These are phyloP conservation scores for Lactarius sanguifluus DNA, from an alignment of 768 basidiomycete species.

Conservation along the genomic window DNA sequence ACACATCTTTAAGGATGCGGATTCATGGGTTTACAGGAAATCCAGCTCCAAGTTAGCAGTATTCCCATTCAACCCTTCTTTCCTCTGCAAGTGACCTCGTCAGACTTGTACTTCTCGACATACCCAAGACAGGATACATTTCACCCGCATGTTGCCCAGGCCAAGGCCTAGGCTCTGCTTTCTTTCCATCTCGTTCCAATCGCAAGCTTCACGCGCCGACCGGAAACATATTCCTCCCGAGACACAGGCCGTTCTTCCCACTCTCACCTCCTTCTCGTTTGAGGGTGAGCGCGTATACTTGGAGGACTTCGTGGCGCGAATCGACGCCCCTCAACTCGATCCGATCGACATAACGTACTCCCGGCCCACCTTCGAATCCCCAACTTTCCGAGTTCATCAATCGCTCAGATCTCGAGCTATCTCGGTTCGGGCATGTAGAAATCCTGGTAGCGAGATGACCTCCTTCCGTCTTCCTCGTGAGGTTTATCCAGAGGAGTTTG, in stretches of 20 bases:
- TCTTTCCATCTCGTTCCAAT: background rate
- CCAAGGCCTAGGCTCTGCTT: too few relatives aligned
- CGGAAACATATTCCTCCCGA: background rate
- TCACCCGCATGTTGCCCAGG: background rate
- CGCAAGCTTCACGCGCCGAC: too few relatives aligned
- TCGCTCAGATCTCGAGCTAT: background rate
- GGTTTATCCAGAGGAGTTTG: background rate
- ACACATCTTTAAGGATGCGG: too few relatives aligned
- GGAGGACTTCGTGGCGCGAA: background rate
- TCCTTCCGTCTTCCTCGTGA: background rate
- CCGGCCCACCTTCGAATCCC: background rate
- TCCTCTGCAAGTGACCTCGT: too few relatives aligned
- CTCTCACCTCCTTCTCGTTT: background rate
- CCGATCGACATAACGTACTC: too few relatives aligned
- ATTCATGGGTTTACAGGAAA: too few relatives aligned
- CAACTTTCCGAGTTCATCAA: background rate
- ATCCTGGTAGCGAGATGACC: background rate
- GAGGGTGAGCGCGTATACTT: background rate
- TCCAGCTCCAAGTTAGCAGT: too few relatives aligned
- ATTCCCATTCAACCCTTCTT: too few relatives aligned
- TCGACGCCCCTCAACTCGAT: too few relatives aligned
- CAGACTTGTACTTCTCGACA: background rate
- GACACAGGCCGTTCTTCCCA: background rate
- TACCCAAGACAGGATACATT: background rate
- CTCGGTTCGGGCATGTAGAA: background rate